Base-by-base conservation (phyloP, 208 protist species). In the Kentomonas sorsogonicus region DNA sequence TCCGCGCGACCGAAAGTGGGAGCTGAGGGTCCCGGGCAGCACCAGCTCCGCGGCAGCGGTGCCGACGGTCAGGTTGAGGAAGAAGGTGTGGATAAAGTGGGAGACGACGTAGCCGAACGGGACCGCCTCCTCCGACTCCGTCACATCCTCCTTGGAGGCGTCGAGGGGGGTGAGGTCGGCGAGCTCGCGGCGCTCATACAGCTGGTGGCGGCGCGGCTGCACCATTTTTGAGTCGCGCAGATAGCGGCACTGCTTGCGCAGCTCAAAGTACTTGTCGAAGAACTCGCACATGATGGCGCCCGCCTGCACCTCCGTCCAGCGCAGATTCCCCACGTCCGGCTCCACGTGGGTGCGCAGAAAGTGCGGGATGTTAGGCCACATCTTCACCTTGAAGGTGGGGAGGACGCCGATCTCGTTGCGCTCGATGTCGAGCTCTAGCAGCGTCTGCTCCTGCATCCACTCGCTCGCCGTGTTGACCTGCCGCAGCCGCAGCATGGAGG, bases 221-320 rank as follows among this genome's bases (percentile, higher is more conserved):
- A 91, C 59, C 84, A 91, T 91, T 45, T 79, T 80, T 46, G 41
- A 44, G 53, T 88, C 80, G 3, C 80, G 77, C 48, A 69, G 48
- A 34, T 51, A 72, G 30, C 72, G 69, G 50, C 77, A 78, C 13
- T 53, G 46, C 3, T 29, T 46, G 15, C 79, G 65, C 16, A 79
- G 52, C 20, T 50, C 40, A 10, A 48, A 44, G 65, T 78, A 86
- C 2, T 51, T 11, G 1, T 51, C 34, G 36, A 91, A 88, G 29
- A 91, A 76, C 31, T 77, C 66, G 30, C 74, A 54, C 5, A 88
- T 38, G 22, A 91, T 36, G 40, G 62, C 63, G 15, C 60, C 68
- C 2, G 70, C 52, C 29, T 83, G 66, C 10, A 56, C 33, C 38
- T 69, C 71, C 9, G 66, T 70, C 80, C 84, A 91, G 34, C 56